These are phyloP conservation scores for Yamadazyma blattariae DNA, from an alignment of 1,139 yeast species.

Conservation along the genomic window DNA sequence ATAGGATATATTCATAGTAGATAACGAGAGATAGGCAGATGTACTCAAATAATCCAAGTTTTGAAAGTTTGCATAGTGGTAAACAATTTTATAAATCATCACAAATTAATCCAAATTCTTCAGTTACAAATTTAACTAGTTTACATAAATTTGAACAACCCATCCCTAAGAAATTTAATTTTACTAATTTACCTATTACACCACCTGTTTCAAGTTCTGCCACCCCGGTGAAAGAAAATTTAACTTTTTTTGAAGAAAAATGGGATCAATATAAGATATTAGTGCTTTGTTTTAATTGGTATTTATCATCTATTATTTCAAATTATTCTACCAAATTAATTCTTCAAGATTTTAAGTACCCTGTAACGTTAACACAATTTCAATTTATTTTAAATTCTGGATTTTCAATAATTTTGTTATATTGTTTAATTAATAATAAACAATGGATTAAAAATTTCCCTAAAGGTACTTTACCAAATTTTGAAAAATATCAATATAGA, in stretches of 20 bases:
- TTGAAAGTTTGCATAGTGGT: constrained; percentile 10
- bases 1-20: no score
- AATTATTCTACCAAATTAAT: constrained; percentile 79
- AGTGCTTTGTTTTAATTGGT: constrained; percentile 70
- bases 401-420: constrained; percentile 40
- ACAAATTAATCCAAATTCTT: constrained; percentile 25
- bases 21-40: no score
- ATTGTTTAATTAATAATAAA: constrained; percentile 16
- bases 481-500: no score
- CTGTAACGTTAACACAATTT: constrained; percentile 80
- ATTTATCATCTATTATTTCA: constrained; percentile 74
- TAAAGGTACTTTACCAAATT: constrained; percentile 52
- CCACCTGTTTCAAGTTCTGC: constrained; percentile 36
- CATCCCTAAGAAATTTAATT: constrained; percentile 11
- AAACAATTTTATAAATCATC: constrained; percentile 10
- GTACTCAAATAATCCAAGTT: constrained; percentile 16
- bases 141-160: constrained; percentile 13
- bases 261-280: constrained; percentile 23
- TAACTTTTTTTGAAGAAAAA: constrained; percentile 10
- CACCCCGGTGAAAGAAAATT: constrained; percentile 26
- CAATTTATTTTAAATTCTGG: constrained; percentile 73
- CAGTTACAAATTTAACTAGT: constrained; percentile 27
- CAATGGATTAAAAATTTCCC: constrained; percentile 43
- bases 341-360: constrained; percentile 65
- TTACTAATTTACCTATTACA: constrained; percentile 26